Conservation (phyloP, 2,329 filamentous ascomycete species). For the Drechslerella dactyloides region DNA sequence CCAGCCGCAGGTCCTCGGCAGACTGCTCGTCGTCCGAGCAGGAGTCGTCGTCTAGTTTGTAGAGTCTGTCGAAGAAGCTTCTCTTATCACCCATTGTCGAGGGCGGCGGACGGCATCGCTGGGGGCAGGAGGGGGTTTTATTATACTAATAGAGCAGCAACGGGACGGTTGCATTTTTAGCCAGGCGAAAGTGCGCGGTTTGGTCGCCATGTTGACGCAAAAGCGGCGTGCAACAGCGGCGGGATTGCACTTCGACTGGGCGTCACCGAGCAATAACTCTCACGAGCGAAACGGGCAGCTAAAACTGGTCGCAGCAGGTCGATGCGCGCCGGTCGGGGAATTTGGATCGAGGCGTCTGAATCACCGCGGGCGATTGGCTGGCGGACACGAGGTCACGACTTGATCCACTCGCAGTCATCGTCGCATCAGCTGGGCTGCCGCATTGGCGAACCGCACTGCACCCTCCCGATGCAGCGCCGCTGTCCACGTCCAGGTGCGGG, state of each 20-base stretch:
- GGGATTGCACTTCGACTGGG: too few relatives aligned
- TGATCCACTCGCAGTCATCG: not conserved
- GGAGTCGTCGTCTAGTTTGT: conserved; percentile 16
- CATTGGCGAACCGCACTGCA: too few relatives aligned
- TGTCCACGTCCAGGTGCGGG: too few relatives aligned
- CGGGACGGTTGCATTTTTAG: not conserved
- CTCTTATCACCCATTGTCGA: conserved; percentile 26
- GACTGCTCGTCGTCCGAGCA: conserved; percentile 36
- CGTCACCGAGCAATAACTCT: too few relatives aligned
- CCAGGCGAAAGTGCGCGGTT: conserved; percentile 20
- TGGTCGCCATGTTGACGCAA: conserved; percentile 46
- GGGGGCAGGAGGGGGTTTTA: conserved; percentile 1
- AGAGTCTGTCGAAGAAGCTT: conserved; percentile 30
- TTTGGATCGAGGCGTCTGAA: not conserved
- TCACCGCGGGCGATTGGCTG: not conserved
- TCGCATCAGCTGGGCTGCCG: not conserved
- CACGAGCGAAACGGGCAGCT: conserved; percentile 8
- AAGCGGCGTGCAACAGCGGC: conserved; percentile 1
- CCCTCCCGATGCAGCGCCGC: too few relatives aligned
- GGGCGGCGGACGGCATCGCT: not conserved
- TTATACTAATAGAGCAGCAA: not conserved
- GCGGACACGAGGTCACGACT: not conserved
- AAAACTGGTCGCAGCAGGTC: not conserved
- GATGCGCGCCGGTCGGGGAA: not conserved
- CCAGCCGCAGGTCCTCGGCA: conserved; percentile 23